Base-by-base conservation (phyloP, 2,329 filamentous ascomycete genomes). In the Ilyonectria mors-panacis region DNA sequence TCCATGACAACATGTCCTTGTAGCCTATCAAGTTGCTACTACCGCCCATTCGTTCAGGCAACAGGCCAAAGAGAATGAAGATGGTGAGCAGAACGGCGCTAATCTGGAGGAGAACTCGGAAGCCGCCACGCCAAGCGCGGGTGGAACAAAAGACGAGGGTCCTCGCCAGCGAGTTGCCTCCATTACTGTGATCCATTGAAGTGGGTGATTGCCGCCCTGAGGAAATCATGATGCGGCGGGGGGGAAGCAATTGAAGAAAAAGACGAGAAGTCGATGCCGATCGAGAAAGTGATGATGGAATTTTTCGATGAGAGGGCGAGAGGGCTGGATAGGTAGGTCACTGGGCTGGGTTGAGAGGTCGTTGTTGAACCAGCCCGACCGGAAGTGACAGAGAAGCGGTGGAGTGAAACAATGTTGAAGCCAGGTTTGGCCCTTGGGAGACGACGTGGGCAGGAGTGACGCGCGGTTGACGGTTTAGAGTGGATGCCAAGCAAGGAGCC, bases 81-180 rank as follows among this genome's bases (percentile, higher is more conserved):
- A 78, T 37, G 6, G 75, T 66, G 15, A 80, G 44, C 28, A 79
- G 59, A n/a, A 73, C 67, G 15, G 72, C 70, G 13, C 62, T 48
- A 45, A 76, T 47, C 39, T 78, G 77, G 37, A 80, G 59, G 2
- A 81, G 30, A 6, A 79, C 66, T 10, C 79, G 77, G 2, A 78
- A 70, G 7, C 78, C 75, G 45, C 80, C 78, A 37, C 80, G 82
- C 69, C 81, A 82, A 68, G 83, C 79, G 59, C 78, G 83, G 42
- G 81, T 81, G 23, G 83, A 83, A 73, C 82, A 77, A 57, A 83
- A 79, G 72, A 81, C 76, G 23, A 81, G 75, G 37, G 83, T 74
- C 57, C 68, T 70, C 58, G 70, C 53, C 39, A 75, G 60, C 15
- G 74, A 71, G 45, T 71, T 68, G 56, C 76, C 70, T 23, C 71